These are phyloP conservation scores for Dispira simplex DNA, from an alignment of 192 early-diverging fungal genomes.

Conservation along the genomic window DNA sequence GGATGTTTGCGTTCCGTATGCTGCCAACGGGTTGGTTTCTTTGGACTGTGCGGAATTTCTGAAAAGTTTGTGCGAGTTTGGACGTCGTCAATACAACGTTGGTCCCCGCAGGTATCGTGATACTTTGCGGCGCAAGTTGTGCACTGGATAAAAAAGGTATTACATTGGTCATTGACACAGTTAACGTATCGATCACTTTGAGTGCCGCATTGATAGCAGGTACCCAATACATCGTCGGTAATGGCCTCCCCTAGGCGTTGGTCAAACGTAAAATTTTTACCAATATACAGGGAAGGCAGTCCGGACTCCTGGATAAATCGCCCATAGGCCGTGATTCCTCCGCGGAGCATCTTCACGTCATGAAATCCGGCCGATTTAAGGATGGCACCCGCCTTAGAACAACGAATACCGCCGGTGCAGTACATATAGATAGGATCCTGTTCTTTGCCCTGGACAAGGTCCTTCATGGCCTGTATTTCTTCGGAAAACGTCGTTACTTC, in stretches of 20 bases:
- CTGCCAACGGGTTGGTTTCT: background rate
- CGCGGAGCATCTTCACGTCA: constrained; percentile 50
- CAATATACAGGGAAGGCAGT: constrained; percentile 39
- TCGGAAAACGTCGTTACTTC: constrained; percentile 59
- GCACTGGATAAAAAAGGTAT: constrained; percentile 57
- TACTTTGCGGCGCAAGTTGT: constrained; percentile 29
- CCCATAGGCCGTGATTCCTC: constrained; percentile 66
- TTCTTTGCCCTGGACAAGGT: constrained; percentile 28
- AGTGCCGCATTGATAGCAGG: constrained; percentile 51
- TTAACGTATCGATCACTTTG: constrained; percentile 48
- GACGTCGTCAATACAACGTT: constrained; percentile 12
- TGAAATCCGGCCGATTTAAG: constrained; percentile 45
- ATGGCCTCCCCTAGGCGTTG: constrained; percentile 60
- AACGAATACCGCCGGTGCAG: constrained; percentile 70
- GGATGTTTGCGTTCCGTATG: background rate
- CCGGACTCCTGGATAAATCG: constrained; percentile 23
- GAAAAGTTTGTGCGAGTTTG: background rate
- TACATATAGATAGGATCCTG: constrained; percentile 58
- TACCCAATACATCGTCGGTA: constrained; percentile 43
- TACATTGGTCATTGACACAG: constrained; percentile 52
- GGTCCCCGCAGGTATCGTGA: constrained; percentile 21
- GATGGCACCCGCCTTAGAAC: constrained; percentile 60
- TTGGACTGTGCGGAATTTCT: background rate
- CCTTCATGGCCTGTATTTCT: constrained; percentile 43
- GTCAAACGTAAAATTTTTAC: constrained; percentile 76